Base-by-base conservation (phyloP, 345 rosid genomes). In the Acer negundo region DNA sequence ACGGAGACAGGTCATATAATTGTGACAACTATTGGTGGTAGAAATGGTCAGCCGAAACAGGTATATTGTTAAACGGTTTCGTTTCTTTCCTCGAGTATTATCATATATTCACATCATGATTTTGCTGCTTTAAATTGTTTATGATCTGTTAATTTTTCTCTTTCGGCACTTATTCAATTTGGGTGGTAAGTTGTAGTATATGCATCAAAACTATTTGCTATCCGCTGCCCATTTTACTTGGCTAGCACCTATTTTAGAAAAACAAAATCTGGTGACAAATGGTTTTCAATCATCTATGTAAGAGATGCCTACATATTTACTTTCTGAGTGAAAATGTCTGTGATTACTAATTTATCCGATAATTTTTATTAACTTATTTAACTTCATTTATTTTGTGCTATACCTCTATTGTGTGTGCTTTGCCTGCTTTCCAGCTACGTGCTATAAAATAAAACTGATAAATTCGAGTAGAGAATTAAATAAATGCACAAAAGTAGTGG, bases 1-100 rank as follows among this genome's bases (percentile, higher is more conserved):
- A 90, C 99, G 3, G 99, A 96, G 89, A 87, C 96, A 7, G 98
- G 99, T 12, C 98, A 94, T 83, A 92, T 96, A 17, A 96, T 94
- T 68, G 99, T 96, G 64, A 94, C 99, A 55, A 94, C 98, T 31
- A 96, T 92, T 75, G 99, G 99, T 76, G 99, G 99, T 64, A 87
- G 90, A 88, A 92, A 96, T 78, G 98, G 98, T 79, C 97, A 94
- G 80, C 97, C 97, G 16, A 96, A 92, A 82, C 98, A 92, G 97
- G 99, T 95, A 84, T 26, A 26, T 59, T 23, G 49, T 42, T 24
- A 1, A 2, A 26, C 17, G 2, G 62, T 44, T 40, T 40, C 67
- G 0, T 16, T 58, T 28, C 49, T 58, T 35, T 6, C 56, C 67
- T 47, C 10, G 0, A 71, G 67, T 70, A 10, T 62, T 67, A 35